Evolutionary conservation across 1,139 yeast species (phyloP).

Genomic region (Hyphopichia khmerensis): DNA sequence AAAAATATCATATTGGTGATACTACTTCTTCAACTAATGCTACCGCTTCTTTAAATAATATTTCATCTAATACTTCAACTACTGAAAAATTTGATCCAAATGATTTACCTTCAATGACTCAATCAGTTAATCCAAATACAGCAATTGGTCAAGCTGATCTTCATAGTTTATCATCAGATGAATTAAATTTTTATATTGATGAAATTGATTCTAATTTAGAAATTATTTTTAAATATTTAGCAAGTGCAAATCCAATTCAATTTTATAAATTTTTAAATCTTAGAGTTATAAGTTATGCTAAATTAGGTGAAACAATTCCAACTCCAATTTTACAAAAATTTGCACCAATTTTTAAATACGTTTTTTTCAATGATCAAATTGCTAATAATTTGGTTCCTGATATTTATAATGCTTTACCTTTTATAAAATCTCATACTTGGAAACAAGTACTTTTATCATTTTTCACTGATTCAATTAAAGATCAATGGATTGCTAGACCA

Average conservation of each 20-base stretch:
- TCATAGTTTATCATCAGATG: constrained; percentile 2
- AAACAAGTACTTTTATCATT: constrained; percentile 52
- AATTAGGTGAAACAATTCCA: constrained; percentile 40
- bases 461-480: constrained; percentile 47
- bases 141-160: constrained; percentile 1
- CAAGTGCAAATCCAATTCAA: constrained; percentile 56
- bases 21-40: not conserved
- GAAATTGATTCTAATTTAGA: constrained; percentile 50
- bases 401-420: constrained; percentile 36
- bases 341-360: constrained; percentile 51
- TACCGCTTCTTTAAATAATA: not conserved
- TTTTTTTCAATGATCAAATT: constrained; percentile 43
- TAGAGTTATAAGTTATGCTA: constrained; percentile 34
- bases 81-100: not conserved
- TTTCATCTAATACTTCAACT: not conserved
- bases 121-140: not conserved
- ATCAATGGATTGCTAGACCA: constrained; percentile 61
- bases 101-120: not conserved
- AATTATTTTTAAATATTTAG: constrained; percentile 46
- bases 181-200: constrained; percentile 7
- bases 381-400: constrained; percentile 39
- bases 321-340: constrained; percentile 39
- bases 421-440: constrained; percentile 53
- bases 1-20: constrained; percentile 5
- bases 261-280: constrained; percentile 41